Evolutionary conservation across 257 asterid species (phyloP).

Genomic region (Gardenia jasminoides): DNA sequence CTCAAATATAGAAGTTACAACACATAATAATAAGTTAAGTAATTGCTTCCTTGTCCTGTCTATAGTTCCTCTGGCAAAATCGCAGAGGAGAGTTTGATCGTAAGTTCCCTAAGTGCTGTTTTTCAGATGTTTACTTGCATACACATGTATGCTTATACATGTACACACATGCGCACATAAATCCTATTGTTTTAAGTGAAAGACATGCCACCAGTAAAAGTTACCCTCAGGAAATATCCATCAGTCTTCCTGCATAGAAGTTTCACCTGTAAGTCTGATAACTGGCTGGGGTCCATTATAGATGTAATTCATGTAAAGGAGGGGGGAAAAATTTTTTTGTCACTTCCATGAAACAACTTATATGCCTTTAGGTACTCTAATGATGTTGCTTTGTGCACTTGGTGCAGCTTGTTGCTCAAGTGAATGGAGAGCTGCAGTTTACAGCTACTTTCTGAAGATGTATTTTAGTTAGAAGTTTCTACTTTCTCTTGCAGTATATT

Average conservation of each 20-base stretch:
- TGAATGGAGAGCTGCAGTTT: neutral
- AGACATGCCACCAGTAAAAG: neutral
- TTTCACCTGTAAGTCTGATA: neutral
- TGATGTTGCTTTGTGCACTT: too few species aligned
- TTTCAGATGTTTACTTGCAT: too few species aligned
- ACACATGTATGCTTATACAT: too few species aligned
- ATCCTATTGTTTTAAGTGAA: neutral
- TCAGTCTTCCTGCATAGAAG: neutral
- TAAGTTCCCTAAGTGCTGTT: neutral
- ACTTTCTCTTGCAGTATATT: neutral
- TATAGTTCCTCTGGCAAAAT: neutral
- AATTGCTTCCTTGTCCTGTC: neutral
- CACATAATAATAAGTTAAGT: neutral
- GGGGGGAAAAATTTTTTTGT: neutral
- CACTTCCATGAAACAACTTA: neutral
- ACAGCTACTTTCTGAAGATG: neutral
- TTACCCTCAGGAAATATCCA: neutral
- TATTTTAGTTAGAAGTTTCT: neutral
- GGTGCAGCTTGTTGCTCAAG: too few species aligned
- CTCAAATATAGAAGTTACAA: too few species aligned
- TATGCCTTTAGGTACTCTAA: neutral
- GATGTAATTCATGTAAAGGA: neutral
- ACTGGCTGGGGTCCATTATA: neutral
- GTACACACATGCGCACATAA: too few species aligned
- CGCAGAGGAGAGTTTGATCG: neutral